These are phyloP conservation scores for Penicillium paradoxum DNA, from an alignment of 495 filamentous ascomycete genomes.

Conservation along the genomic window DNA sequence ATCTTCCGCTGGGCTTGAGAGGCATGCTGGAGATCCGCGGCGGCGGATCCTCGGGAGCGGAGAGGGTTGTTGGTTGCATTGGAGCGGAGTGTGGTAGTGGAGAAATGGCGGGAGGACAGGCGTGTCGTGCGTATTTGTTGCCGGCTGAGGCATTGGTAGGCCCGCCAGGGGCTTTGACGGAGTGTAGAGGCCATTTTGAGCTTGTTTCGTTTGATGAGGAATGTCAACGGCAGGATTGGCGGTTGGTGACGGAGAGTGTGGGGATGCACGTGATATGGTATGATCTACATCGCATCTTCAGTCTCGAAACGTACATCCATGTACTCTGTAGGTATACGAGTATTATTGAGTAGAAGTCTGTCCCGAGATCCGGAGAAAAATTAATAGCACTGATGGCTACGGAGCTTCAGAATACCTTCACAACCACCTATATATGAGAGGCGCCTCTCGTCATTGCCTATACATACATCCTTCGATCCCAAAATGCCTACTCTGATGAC, in stretches of 20 bases:
- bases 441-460: too few relatives aligned
- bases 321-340: too few relatives aligned
- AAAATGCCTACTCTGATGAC: too few relatives aligned
- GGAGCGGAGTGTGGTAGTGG: constrained; percentile 25
- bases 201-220: constrained; percentile 5
- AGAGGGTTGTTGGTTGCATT: constrained; percentile 27
- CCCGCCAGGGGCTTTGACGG: constrained; percentile 27
- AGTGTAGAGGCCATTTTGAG: constrained; percentile 24
- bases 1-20: constrained; percentile 31
- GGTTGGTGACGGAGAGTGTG: constrained; percentile 17
- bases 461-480: too few relatives aligned
- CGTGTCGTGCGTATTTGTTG: constrained; percentile 17
- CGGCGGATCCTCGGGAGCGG: constrained; percentile 17
- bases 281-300: constrained; percentile 9
- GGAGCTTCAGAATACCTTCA: too few relatives aligned
- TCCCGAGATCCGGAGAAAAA: too few relatives aligned
- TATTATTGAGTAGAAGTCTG: too few relatives aligned
- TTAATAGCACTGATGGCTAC: too few relatives aligned
- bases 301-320: too few relatives aligned
- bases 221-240: constrained; percentile 4
- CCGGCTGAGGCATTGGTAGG: constrained; percentile 32
- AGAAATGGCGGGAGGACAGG: constrained; percentile 19
- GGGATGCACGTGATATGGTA: constrained; percentile 24
- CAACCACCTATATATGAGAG: too few relatives aligned
- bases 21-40: constrained; percentile 19